A percentile compares a stretch with the other conserved stretches of the same genome.
These are phyloP conservation scores for Aspergillus fijiensis DNA, from an alignment of 2,329 filamentous ascomycete species.

Conservation along the genomic window DNA sequence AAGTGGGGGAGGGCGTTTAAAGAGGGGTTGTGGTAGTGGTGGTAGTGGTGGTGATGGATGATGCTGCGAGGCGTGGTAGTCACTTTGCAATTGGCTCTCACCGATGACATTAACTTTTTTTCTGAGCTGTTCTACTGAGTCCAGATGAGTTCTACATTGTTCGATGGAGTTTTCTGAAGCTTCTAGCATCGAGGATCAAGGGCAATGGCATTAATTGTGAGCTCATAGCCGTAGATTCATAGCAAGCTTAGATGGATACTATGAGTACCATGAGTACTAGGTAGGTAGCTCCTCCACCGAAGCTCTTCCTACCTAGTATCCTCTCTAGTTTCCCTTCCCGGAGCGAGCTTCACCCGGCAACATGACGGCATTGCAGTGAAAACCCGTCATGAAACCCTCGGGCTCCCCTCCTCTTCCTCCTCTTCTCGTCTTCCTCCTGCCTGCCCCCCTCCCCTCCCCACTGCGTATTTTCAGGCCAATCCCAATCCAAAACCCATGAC, in stretches of 20 bases:
- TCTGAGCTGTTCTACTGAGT: not conserved
- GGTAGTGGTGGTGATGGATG: not conserved
- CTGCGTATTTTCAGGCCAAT: not conserved
- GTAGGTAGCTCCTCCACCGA: not conserved
- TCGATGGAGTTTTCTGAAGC: not conserved
- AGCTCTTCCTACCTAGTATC: not conserved
- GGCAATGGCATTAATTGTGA: not conserved
- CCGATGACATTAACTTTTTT: not conserved
- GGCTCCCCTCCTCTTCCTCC: too few species aligned
- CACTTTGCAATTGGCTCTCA: not conserved
- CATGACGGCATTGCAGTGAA: not conserved
- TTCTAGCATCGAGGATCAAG: not conserved
- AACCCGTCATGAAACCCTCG: not conserved
- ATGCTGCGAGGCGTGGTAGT: not conserved
- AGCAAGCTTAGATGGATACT: too few species aligned
- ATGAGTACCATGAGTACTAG: too few species aligned
- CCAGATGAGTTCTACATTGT: not conserved
- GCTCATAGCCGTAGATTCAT: not conserved
- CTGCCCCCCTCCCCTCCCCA: not conserved
- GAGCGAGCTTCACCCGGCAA: not conserved
- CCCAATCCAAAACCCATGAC: slow-evolving; percentile 21
- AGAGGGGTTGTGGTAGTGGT: slow-evolving; percentile 8
- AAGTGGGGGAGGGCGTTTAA: slow-evolving; percentile 12
- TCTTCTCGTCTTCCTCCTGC: too few species aligned
- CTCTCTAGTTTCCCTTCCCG: too few species aligned